Percentiles rank a stretch among this genome's conserved stretches.
These are phyloP conservation scores for Leishmania arabica DNA, from an alignment of 208 protist genomes.

Conservation along the genomic window DNA sequence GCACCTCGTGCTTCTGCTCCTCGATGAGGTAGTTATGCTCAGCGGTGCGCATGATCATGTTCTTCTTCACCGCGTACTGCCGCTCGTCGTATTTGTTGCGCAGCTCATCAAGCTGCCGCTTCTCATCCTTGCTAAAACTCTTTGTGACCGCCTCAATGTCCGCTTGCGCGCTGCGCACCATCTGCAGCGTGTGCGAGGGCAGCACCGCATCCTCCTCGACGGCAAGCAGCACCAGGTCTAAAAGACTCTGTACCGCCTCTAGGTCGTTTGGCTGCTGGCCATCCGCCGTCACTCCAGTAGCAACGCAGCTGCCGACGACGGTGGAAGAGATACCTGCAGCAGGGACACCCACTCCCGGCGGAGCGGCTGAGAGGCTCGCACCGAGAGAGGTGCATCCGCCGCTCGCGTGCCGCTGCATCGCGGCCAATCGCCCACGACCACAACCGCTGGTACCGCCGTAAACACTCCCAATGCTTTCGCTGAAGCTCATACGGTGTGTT, in stretches of 20 bases:
- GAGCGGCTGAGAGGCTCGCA: background rate
- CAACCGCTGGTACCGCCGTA: slow-evolving; percentile 4
- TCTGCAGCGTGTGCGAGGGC: slow-evolving; percentile 29
- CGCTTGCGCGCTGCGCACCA: slow-evolving; percentile 11
- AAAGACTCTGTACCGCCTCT: slow-evolving; percentile 72
- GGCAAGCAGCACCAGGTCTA: slow-evolving; percentile 83
- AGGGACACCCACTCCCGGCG: background rate
- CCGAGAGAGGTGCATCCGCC: background rate
- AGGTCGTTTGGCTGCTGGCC: slow-evolving; percentile 30
- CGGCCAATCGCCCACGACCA: background rate
- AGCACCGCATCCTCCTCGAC: slow-evolving; percentile 77
- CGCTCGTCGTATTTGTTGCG: slow-evolving; percentile 53
- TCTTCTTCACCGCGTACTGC: slow-evolving; percentile 62
- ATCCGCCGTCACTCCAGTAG: slow-evolving; percentile 12
- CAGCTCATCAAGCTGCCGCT: slow-evolving; percentile 40
- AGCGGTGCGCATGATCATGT: slow-evolving; percentile 42
- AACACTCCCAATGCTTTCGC: slow-evolving; percentile 11
- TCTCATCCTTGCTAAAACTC: slow-evolving; percentile 32
- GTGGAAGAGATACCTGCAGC: background rate
- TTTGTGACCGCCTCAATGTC: slow-evolving; percentile 30
- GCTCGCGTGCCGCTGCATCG: background rate
- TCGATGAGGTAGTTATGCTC: slow-evolving; percentile 47
- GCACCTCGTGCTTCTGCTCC: slow-evolving; percentile 69
- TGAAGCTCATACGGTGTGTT: background rate
- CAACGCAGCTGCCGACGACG: background rate